Evolutionary conservation across 805 yeast species (phyloP), one percentile per base, ranked within the genome.

Genomic region (Saccharomycopsis selenospora): DNA sequence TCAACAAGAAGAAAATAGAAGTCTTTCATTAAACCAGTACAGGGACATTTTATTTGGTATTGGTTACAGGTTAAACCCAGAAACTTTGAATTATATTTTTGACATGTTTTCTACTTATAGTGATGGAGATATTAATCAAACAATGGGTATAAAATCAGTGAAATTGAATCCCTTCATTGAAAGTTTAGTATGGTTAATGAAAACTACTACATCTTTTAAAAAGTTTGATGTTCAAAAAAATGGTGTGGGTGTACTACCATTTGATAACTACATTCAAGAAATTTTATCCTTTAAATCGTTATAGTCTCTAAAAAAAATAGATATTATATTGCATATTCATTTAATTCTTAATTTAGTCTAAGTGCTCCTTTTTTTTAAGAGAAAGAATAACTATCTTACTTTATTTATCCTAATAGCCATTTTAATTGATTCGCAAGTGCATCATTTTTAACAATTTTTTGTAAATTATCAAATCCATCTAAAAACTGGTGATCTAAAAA

Each of bases 91-190:
- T 45, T 77, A 74, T 58, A 63, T 83, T 48, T 82, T 80, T 57
- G 75, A 70, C 53, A 72, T 72, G 47, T 82, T 79, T 43, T 42
- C 49, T 1, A 23, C 47, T 17, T 14, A 33, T 6, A 42, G 42
- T 30, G 52, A 40, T 14, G 57, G 57, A 11, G 52, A 52, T 27
- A 47, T 54, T 11, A 60, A 59, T 33, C 45, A 49, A 18, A 28
- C 42, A 23, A 25, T 50, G 27, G 61, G 61, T 1, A 62, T 63
- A 48, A 69, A 66, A 49, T 40, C 44, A 25, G 60, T 87, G 64
- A 78, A 82, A 51, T 86, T 87, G 61, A 95, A 86, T 61, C 72
- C 78, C 62, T 87, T 86, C 65, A 86, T 87, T 24, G 95, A 86
- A 61, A 73, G 85, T 45, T 71, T 87, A 55, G 82, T 85, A n/a